Evolutionary conservation across 768 basidiomycete species (phyloP).

Genomic region (Termitomyces sp.): DNA sequence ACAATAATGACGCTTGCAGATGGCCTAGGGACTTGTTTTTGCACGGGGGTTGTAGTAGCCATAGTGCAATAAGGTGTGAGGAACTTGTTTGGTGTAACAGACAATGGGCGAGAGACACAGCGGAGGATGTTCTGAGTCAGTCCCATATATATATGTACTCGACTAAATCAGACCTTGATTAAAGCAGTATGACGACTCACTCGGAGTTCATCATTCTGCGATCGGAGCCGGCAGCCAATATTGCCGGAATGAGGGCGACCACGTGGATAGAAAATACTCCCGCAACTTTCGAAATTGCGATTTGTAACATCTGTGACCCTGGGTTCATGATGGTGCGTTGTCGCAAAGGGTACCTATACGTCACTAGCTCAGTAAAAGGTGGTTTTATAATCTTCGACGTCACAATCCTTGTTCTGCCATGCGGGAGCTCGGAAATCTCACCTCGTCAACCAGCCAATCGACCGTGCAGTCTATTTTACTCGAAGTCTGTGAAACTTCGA

Average conservation of each 20-base stretch:
- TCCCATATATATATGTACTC: background rate
- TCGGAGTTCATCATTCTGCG: background rate
- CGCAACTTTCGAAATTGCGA: background rate
- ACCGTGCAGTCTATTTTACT: no score
- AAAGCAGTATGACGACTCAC: background rate
- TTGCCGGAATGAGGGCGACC: background rate
- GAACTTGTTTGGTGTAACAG: background rate
- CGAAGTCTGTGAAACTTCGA: no score
- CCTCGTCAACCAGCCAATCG: no score
- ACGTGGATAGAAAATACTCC: background rate
- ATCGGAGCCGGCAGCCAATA: background rate
- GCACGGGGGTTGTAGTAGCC: background rate
- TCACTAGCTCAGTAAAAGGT: no score
- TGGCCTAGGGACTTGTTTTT: slow-evolving; percentile 35
- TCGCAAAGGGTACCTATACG: no score
- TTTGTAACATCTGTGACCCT: no score
- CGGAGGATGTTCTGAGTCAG: background rate
- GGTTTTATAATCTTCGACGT: no score
- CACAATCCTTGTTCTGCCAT: no score
- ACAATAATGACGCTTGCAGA: slow-evolving; percentile 67
- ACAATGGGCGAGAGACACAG: background rate
- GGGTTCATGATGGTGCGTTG: no score
- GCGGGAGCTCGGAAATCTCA: no score
- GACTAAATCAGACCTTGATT: background rate
- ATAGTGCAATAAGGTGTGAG: slow-evolving; percentile 3